A percentile compares a stretch with the other conserved stretches of the same genome.
Conservation (phyloP, 2,329 filamentous ascomycete species). For the Claviceps fusiformis region DNA sequence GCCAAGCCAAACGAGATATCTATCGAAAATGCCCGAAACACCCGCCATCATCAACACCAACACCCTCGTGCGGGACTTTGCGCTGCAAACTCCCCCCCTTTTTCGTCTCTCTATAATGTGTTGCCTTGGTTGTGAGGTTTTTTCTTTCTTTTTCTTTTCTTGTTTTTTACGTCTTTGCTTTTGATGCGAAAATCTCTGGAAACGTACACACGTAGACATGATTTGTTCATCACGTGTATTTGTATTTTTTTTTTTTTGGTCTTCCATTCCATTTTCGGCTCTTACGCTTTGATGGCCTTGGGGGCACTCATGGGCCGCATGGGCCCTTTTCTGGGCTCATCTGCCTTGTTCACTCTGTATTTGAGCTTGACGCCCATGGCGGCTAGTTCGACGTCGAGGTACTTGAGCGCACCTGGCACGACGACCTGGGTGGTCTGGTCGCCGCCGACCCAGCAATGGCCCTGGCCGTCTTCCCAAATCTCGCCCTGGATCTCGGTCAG, state of each 20-base stretch:
- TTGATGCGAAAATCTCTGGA: too few species aligned
- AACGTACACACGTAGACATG: neutral
- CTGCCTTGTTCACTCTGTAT: slow-evolving; percentile 54
- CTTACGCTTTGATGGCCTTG: slow-evolving; percentile 5
- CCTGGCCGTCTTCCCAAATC: slow-evolving; percentile 87
- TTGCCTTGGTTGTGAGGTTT: too few species aligned
- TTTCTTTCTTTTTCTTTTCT: too few species aligned
- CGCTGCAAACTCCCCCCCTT: too few species aligned
- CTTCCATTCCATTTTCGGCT: neutral
- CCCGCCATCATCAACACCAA: too few species aligned
- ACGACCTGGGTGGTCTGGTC: slow-evolving; percentile 85
- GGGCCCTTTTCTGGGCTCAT: slow-evolving; percentile 44
- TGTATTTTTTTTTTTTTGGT: neutral
- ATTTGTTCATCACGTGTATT: neutral
- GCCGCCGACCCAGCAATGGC: slow-evolving; percentile 72
- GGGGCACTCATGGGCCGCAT: slow-evolving; percentile 26
- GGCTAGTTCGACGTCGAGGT: slow-evolving; percentile 84
- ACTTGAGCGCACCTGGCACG: slow-evolving; percentile 84
- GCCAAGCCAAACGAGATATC: too few species aligned
- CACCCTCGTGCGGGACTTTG: too few species aligned
- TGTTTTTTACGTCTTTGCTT: too few species aligned
- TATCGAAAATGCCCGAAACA: too few species aligned
- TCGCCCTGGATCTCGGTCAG: slow-evolving; percentile 48
- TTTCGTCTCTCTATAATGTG: too few species aligned
- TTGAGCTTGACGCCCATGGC: slow-evolving; percentile 95